Evolutionary conservation across 768 basidiomycete species (phyloP).

Genomic region (Arthromyces matolae): DNA sequence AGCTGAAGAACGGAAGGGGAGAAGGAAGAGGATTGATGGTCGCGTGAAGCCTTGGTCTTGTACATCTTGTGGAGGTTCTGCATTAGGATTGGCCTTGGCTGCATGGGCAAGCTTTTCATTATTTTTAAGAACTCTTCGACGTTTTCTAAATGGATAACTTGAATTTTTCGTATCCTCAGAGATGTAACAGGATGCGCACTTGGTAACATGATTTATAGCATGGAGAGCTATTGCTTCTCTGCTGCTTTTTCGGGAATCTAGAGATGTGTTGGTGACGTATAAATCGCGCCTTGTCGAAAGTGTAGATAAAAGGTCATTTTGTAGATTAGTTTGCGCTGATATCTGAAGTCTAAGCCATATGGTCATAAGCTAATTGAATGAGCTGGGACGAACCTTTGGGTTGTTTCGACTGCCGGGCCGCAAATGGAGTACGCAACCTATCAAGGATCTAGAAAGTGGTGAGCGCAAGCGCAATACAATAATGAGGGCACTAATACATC

Average conservation of each 20-base stretch:
- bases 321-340: constrained; percentile 49
- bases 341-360: background rate
- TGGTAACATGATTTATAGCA: constrained; percentile 83
- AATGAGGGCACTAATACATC: constrained; percentile 24
- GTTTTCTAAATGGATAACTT: constrained; percentile 59
- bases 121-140: constrained; percentile 85
- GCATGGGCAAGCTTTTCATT: constrained; percentile 86
- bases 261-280: constrained; percentile 62
- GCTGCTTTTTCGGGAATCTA: constrained; percentile 57
- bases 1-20: constrained; percentile 91
- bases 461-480: background rate
- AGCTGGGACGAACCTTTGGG: constrained; percentile 39
- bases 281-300: constrained; percentile 73
- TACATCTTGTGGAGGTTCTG: constrained; percentile 63
- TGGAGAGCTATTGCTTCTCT: constrained; percentile 77
- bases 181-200: constrained; percentile 43
- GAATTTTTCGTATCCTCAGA: background rate
- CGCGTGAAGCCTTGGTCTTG: constrained; percentile 99
- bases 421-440: constrained; percentile 53
- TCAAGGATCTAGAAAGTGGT: constrained; percentile 45
- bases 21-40: constrained; percentile 86
- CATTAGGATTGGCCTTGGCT: constrained; percentile 48
- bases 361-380: background rate
- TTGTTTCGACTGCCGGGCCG: constrained; percentile 49
- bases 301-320: constrained; percentile 64